Base-by-base conservation (phyloP, 768 basidiomycete species). In the Psilocybe tampanensis region DNA sequence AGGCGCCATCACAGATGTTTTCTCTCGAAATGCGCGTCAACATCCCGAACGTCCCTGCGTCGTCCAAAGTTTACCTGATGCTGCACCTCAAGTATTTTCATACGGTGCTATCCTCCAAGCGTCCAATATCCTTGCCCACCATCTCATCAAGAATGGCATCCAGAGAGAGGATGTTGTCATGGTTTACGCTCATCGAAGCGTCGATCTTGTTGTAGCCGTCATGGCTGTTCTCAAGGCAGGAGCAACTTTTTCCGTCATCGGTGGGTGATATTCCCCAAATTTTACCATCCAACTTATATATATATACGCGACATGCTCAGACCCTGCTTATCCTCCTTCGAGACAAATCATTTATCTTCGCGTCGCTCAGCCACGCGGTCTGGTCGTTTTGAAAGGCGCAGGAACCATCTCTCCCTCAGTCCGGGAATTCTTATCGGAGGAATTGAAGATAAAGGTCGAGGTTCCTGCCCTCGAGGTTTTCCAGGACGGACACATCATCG, bases 181-280 rank as follows among this genome's bases (percentile, higher is more conserved):
- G 89, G 90, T 99, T 18, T 99, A 98, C 67, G 96, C 96, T 2
- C 88, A 97, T 66, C 85, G 97, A 32, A 94, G 92, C 63, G 95
- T 98, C 45, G 96, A 99, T 70, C 87, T 99, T 51, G 92, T 97
- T 2, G 91, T 98, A 2, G 95, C 96, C 5, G 94, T 98, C 8
- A 92, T 99, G 89, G 97, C 93, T 21, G 87, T 95, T 33, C 80
- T 98, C 60, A 98, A 98, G 74, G 93, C 91, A 2, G 97, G 97
- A 23, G 96, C 92, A 0, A 95, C 92, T 3, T 98, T 99, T 76
- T 95, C 92, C 44, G 97, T 99, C 58, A 96, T 98, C 44, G 95
- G 94, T 95, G 45, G 60, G 87, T 74, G 47, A 42, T n/a, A 43
- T 34, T 34, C 39, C 21, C 48, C 39, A 34, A 18, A 43, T 32